Percentiles rank a stretch among this genome's conserved stretches.
Conservation (phyloP, 2,329 filamentous ascomycete genomes). For the Bipolaris victoriae region DNA sequence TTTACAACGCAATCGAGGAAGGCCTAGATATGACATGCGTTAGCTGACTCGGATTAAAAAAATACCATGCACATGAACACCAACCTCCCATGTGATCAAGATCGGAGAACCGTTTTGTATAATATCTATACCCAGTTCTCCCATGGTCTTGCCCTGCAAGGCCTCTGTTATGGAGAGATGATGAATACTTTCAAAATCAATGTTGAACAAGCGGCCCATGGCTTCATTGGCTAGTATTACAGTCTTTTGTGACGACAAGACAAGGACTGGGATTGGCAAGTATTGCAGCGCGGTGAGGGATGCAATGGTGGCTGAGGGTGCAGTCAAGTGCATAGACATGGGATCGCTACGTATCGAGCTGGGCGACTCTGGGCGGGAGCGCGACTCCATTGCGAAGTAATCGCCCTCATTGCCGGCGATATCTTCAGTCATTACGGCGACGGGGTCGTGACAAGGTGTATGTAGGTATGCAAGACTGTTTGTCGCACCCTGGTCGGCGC, state of each 20-base stretch:
- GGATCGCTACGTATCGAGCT: conserved; percentile 42
- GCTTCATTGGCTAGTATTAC: conserved; percentile 77
- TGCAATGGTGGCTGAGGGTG: conserved; percentile 39
- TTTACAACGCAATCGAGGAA: conserved; percentile 54
- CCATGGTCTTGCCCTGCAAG: conserved; percentile 69
- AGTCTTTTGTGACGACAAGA: conserved; percentile 72
- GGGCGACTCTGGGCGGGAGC: conserved; percentile 32
- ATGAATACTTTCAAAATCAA: conserved; percentile 56
- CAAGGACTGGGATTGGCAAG: conserved; percentile 72
- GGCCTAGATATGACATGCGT: conserved; percentile 35
- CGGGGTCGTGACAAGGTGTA: conserved; percentile 5
- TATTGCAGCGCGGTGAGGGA: conserved; percentile 68
- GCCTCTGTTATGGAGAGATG: conserved; percentile 61
- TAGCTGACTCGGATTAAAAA: neutral
- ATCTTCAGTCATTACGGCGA: conserved; percentile 29
- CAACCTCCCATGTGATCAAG: conserved; percentile 58
- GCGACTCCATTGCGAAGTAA: conserved; percentile 39
- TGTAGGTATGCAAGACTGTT: neutral
- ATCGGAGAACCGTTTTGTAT: conserved; percentile 67
- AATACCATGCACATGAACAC: conserved; percentile 9
- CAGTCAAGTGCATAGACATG: conserved; percentile 38
- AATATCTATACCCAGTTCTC: conserved; percentile 75
- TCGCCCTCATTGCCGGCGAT: conserved; percentile 25
- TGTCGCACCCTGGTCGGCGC: conserved; percentile 1
- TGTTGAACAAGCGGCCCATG: conserved; percentile 71